Conservation (phyloP, 352 stramenopile species). For the Phytophthora fragariae region DNA sequence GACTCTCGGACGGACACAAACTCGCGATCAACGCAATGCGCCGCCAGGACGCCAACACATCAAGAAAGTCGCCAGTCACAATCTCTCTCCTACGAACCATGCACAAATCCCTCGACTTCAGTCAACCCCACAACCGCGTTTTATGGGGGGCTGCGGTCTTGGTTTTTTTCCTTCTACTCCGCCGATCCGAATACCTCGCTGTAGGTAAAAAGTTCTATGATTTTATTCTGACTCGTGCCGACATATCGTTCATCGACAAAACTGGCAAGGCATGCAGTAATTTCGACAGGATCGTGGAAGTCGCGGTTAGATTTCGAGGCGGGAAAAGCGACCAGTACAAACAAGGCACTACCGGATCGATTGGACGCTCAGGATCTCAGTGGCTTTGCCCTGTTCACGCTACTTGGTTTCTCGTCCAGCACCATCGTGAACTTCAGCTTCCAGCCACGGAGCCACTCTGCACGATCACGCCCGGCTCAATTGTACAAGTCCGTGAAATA, state of each 20-base stretch:
- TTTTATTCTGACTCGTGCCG: background rate
- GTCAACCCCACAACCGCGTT: background rate
- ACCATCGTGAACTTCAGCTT: background rate
- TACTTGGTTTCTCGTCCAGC: background rate
- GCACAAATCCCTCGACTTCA: background rate
- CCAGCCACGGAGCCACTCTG: background rate
- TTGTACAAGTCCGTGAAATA: slow-evolving; percentile 7
- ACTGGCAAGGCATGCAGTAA: background rate
- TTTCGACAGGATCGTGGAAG: background rate
- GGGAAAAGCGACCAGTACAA: background rate
- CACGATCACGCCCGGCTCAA: background rate
- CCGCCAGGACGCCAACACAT: background rate
- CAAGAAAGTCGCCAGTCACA: background rate
- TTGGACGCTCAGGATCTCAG: background rate
- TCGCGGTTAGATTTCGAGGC: background rate
- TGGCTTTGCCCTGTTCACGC: background rate
- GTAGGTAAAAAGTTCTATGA: background rate
- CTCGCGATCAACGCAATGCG: background rate
- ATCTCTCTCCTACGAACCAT: background rate
- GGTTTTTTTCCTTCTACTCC: background rate
- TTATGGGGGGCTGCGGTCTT: background rate
- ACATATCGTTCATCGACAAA: background rate
- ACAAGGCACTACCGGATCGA: background rate
- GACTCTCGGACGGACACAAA: background rate
- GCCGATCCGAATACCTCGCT: background rate